Evolutionary conservation across 352 stramenopile species (phyloP).

Genomic region (Phytophthora tubulina): DNA sequence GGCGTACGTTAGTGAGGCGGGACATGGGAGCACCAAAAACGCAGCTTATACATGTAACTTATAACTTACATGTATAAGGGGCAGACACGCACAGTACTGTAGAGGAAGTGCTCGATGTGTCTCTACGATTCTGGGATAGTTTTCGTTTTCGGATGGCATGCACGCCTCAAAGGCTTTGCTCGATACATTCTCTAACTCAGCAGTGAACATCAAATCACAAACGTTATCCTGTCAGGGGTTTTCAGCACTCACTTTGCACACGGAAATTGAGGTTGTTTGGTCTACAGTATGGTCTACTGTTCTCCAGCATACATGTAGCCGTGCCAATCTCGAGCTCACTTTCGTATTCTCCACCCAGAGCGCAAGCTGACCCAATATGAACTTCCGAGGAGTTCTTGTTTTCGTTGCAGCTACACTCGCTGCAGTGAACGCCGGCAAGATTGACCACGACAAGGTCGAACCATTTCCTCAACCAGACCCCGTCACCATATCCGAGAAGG

Average conservation of each 20-base stretch:
- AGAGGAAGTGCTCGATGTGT: too few relatives aligned
- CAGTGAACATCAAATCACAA: neutral
- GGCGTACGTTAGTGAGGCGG: too few relatives aligned
- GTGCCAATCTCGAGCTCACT: neutral
- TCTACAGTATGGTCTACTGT: neutral
- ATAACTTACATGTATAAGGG: too few relatives aligned
- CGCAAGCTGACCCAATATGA: neutral
- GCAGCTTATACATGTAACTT: too few relatives aligned
- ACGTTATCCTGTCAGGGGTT: slow-evolving; percentile 9
- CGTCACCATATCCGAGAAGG: slow-evolving; percentile 10
- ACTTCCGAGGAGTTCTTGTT: neutral
- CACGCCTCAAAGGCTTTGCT: too few relatives aligned
- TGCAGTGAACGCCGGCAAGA: neutral
- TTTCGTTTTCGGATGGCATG: too few relatives aligned
- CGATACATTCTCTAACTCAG: too few relatives aligned
- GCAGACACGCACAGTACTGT: too few relatives aligned
- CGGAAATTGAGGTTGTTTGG: neutral
- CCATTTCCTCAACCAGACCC: slow-evolving; percentile 6
- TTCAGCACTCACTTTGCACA: neutral
- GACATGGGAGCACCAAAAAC: too few relatives aligned
- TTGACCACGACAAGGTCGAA: slow-evolving; percentile 4
- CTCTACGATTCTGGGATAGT: too few relatives aligned
- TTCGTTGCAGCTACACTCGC: neutral
- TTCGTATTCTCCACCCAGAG: neutral
- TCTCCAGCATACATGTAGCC: neutral